Evolutionary conservation across 176 grass and related monocot species (phyloP).

Genomic region (Thinopyrum elongatum): DNA sequence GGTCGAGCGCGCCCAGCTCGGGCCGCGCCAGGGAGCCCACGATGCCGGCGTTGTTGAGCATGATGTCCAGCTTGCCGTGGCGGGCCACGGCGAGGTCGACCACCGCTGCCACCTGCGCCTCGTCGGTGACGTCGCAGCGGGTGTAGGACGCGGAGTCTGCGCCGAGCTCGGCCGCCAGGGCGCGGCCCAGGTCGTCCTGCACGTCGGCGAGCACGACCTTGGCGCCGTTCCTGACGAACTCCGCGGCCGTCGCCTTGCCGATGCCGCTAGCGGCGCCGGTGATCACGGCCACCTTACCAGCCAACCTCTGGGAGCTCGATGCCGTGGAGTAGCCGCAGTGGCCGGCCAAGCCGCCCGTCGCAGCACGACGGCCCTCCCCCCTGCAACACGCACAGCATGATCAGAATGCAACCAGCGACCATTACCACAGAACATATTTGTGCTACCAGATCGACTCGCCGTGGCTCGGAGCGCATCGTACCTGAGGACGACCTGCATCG

Average conservation of each 20-base stretch:
- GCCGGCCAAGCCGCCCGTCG: not conserved
- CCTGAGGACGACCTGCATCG: not conserved
- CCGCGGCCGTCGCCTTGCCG: not conserved
- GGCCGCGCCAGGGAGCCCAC: not conserved
- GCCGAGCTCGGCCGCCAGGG: not conserved
- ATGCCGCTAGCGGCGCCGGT: slow-evolving; percentile 6
- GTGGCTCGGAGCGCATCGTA: not conserved
- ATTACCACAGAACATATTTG: not conserved
- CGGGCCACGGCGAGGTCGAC: slow-evolving; percentile 50
- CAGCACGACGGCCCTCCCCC: not conserved
- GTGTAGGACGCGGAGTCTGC: not conserved
- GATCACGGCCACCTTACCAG: slow-evolving; percentile 12
- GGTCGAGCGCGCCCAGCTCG: not conserved
- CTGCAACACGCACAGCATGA: not conserved
- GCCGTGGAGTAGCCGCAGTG: not conserved
- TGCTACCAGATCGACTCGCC: not conserved
- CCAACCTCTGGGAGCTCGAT: not conserved
- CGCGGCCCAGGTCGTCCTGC: not conserved
- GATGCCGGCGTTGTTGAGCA: slow-evolving; percentile 68
- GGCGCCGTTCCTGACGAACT: slow-evolving; percentile 12
- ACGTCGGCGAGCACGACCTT: slow-evolving; percentile 12
- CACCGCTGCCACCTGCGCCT: slow-evolving; percentile 49
- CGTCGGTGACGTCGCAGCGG: slow-evolving; percentile 60
- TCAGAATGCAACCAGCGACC: not conserved
- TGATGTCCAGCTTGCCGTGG: slow-evolving; percentile 66